Evolutionary conservation across 2,329 filamentous ascomycete genomes (phyloP), one percentile per base, ranked within the genome.

Genomic region (Arthrobotrys conoides): DNA sequence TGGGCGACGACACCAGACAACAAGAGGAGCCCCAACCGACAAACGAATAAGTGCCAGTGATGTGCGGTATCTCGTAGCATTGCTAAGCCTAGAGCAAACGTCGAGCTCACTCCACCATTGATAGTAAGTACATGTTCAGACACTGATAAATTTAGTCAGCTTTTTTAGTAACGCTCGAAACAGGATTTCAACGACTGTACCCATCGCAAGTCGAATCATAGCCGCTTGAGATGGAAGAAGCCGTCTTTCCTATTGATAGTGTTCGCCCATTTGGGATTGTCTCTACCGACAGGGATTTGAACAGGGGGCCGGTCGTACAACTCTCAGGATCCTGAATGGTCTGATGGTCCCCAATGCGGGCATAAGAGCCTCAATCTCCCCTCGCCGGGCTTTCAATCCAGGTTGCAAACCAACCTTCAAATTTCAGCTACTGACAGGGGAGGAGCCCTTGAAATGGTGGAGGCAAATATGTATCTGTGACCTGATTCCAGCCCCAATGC

Each of bases 141-240:
- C 36, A 20, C 30, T 20, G n/a, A 59, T 59, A 20, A 41, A 1
- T 44, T 61, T 61, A 61, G 20, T 61, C 18, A 61, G 57, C 57
- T 41, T 44, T 44, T 44, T 61, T 16, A 44, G 18, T 61, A 61
- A 61, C 1, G 44, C 57, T 44, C 57, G n/a, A 61, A 61, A 61
- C 57, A 61, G 57, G 57, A 61, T 61, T 61, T 61, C 57, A 44
- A 44, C 57, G 57, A 61, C 18, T 44, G 57, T 27, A 22, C 49
- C 24, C 14, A 8, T 41, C 1, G 44, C n/a, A n/a, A n/a, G n/a
- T 18, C 5, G 53, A 18, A 44, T 14, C 33, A 27, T 41, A 44
- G 33, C 57, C 57, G 18, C 57, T 44, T 24, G 36, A 27, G 20
- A 27, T 24, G 57, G 57, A 61, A 61, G 12, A 61, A 61, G 57